phyloP scores from a whole-genome alignment of 495 filamentous ascomycete genomes.

The Podospora pseudocomata region DNA sequence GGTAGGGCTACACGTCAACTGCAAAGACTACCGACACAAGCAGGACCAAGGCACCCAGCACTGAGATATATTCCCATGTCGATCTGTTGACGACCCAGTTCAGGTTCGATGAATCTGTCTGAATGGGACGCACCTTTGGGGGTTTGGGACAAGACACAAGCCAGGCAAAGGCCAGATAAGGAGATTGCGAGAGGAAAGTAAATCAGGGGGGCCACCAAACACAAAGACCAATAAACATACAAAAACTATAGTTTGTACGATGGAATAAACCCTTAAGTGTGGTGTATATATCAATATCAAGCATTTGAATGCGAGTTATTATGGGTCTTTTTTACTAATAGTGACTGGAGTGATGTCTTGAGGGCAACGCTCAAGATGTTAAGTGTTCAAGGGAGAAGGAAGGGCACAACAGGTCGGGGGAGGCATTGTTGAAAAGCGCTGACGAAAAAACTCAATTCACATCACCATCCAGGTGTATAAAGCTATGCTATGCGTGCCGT shows the following conservation, averaged over 20 bases:
- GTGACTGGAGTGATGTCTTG: background rate
- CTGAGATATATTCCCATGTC: background rate
- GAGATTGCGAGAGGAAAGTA: background rate
- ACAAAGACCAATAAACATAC: conserved; percentile 4
- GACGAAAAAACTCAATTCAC: background rate
- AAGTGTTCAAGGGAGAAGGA: too few relatives aligned
- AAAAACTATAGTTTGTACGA: conserved; percentile 9
- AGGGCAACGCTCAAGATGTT: too few relatives aligned
- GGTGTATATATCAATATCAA: conserved; percentile 6
- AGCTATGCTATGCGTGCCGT: background rate
- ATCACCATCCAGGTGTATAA: background rate
- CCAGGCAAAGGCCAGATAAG: background rate
- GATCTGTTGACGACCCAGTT: background rate
- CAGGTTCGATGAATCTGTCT: background rate
- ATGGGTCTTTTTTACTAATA: background rate
- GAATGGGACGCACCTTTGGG: background rate
- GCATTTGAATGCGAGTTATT: background rate
- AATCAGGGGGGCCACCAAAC: background rate
- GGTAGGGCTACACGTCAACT: background rate
- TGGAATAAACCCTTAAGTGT: conserved; percentile 10
- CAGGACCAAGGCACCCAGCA: background rate
- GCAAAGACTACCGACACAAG: too few relatives aligned
- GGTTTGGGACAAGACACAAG: background rate
- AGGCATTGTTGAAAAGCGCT: too few relatives aligned
- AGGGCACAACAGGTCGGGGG: too few relatives aligned